Base-by-base conservation (phyloP, 257 asterid species). In the Capsicum rhomboideum region DNA sequence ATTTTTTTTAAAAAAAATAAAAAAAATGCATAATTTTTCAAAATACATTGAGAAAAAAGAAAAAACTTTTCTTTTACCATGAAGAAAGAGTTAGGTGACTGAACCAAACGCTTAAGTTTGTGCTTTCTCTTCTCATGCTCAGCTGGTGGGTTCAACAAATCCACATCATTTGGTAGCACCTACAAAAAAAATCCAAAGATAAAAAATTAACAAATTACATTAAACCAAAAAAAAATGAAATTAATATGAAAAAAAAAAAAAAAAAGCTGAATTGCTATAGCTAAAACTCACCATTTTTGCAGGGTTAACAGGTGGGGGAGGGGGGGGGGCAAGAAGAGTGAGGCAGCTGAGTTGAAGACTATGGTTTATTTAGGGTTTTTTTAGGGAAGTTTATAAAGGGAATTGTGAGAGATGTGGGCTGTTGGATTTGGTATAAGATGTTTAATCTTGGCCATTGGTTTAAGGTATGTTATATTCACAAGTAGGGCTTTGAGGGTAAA, bases 51-150 rank as follows among this genome's bases (percentile, higher is more conserved):
- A n/a, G n/a, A n/a, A n/a, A n/a, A n/a, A n/a, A n/a, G n/a, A n/a
- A n/a, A n/a, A n/a, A n/a, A n/a, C n/a, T n/a, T n/a, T n/a, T n/a
- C n/a, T n/a, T n/a, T n/a, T n/a, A 86, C 89, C 89, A 87, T 84
- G 44, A 87, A 87, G 55, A 87, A 84, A 61, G 87, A 87, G 54
- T 87, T 82, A 6, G 87, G 89, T 13, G 89, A 82, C 34, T 77
- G 87, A 12, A 87, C 84, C 37, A 87, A 83, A 68, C 84, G 89
- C 75, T 87, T 87, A 31, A 87, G 89, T 78, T 87, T 87, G 78
- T 87, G 89, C 67, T 84, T 87, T 40, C 68, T 87, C 84, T 67
- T 87, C 80, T 87, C 86, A 17, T 77, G 44, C 20, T 84, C 87
- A 2, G 63, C 54, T 37, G 84, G 53, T 26, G 89, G 89, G 68